phyloP scores from a whole-genome alignment of 306 rosid genomes.

The Corylus avellana region DNA sequence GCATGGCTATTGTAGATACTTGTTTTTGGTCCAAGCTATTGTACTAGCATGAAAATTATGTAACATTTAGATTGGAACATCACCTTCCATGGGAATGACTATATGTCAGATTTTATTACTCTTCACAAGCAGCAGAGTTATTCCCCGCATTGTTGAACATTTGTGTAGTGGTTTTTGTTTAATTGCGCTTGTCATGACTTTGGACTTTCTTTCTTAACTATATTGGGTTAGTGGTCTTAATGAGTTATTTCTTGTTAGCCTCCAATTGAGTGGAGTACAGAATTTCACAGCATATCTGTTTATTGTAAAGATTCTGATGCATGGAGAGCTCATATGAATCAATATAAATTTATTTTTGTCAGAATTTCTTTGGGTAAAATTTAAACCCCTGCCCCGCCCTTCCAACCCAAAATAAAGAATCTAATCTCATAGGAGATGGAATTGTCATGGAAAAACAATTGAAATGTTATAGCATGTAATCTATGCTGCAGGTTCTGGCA shows the following conservation, averaged over 20 bases:
- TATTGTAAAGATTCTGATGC: background rate
- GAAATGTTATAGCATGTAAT: constrained; percentile 23
- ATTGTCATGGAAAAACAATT: background rate
- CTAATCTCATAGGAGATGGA: background rate
- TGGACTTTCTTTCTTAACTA: background rate
- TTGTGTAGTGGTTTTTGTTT: background rate
- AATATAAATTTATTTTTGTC: background rate
- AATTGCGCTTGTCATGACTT: background rate
- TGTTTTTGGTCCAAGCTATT: no score
- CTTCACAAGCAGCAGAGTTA: background rate
- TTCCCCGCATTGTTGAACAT: background rate
- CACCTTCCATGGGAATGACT: background rate
- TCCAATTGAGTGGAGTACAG: background rate
- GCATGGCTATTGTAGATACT: background rate
- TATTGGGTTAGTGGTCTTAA: background rate
- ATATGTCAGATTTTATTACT: background rate
- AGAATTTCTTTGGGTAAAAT: background rate
- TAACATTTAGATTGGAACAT: background rate
- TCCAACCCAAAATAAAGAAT: background rate
- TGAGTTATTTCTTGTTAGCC: background rate
- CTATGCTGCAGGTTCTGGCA: constrained; percentile 68
- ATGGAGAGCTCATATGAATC: background rate
- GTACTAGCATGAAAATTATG: background rate
- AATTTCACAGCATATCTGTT: background rate
- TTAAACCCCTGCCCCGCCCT: background rate